Conservation (phyloP, 108 stramenopile species). For the Conticribra guillardii region DNA sequence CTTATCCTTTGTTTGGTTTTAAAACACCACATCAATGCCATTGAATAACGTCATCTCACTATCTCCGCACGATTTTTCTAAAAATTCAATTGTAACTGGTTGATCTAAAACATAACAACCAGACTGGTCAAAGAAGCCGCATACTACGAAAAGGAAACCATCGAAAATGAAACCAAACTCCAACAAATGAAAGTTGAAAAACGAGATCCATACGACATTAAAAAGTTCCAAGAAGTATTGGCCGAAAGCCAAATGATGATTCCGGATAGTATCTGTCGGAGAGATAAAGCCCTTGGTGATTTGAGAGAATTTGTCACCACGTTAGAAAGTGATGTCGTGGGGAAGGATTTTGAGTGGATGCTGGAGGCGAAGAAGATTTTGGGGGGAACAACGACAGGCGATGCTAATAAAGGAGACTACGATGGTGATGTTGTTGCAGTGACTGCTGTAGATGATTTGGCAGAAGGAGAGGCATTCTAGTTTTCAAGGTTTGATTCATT, state of each 20-base stretch:
- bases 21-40: too few species aligned
- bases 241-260: constrained; percentile 88
- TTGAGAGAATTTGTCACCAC: constrained; percentile 53
- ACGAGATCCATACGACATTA: constrained; percentile 81
- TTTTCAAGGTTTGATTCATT: background rate
- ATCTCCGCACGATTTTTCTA: too few species aligned
- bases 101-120: too few species aligned
- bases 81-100: too few species aligned
- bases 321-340: constrained; percentile 29
- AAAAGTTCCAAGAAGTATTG: constrained; percentile 84
- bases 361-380: constrained; percentile 41
- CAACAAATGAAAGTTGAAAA: constrained; percentile 67
- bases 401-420: background rate
- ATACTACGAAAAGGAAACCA: constrained; percentile 77
- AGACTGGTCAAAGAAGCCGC: constrained; percentile 75
- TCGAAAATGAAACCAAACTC: constrained; percentile 73
- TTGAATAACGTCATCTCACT: too few species aligned
- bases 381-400: constrained; percentile 11
- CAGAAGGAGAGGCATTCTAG: constrained; percentile 46
- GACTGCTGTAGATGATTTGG: constrained; percentile 30
- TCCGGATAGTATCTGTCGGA: constrained; percentile 68
- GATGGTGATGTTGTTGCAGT: constrained; percentile 26
- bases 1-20: too few species aligned
- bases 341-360: constrained; percentile 45
- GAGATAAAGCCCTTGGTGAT: constrained; percentile 65